These are phyloP conservation scores for Aspergillus persii DNA, from an alignment of 2,329 filamentous ascomycete species.

Conservation along the genomic window DNA sequence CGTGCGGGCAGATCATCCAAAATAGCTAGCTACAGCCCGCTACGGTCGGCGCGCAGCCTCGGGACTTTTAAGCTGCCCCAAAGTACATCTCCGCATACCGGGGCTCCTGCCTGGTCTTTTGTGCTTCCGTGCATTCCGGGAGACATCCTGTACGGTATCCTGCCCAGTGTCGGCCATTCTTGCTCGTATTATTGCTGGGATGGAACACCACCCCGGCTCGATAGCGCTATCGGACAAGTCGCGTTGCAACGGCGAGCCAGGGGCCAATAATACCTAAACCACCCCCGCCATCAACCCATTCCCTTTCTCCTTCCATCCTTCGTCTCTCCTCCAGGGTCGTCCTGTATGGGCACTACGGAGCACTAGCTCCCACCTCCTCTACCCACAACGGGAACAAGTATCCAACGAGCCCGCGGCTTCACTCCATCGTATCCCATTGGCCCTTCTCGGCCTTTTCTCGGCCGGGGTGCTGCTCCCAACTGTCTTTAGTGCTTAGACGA, in stretches of 20 bases:
- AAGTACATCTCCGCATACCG: background rate
- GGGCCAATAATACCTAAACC: background rate
- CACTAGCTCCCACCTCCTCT: background rate
- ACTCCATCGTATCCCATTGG: background rate
- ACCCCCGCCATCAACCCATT: background rate
- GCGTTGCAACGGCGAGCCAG: background rate
- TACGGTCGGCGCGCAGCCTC: background rate
- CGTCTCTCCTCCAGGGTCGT: background rate
- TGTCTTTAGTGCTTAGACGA: slow-evolving; percentile 2
- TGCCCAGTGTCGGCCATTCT: background rate
- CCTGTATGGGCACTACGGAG: background rate
- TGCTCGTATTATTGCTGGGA: too few relatives aligned
- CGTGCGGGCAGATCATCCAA: background rate
- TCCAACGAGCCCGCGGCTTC: background rate
- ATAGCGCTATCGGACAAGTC: background rate
- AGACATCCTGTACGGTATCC: too few relatives aligned
- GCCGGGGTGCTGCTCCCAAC: background rate
- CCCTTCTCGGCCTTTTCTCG: background rate
- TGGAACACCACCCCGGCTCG: too few relatives aligned
- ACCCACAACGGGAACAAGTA: background rate
- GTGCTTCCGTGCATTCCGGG: background rate
- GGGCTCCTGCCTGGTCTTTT: background rate
- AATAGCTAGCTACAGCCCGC: background rate
- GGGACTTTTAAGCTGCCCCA: background rate
- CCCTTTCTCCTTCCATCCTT: background rate